Evolutionary conservation across 129 eudicot genomes (phyloP).

Genomic region (Helichrysum umbraculigerum): DNA sequence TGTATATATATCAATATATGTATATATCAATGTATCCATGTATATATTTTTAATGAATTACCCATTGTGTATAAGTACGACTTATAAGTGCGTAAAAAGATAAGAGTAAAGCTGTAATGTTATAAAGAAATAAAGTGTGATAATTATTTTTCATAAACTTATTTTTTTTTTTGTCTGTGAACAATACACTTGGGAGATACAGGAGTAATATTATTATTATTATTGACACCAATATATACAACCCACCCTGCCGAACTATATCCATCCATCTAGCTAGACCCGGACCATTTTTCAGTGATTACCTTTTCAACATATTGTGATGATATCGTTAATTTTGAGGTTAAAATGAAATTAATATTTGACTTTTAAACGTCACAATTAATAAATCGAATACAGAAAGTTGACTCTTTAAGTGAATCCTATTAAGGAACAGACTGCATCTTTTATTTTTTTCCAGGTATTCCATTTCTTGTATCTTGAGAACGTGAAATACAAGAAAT

Average conservation of each 20-base stretch:
- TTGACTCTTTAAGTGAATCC: constrained; percentile 30
- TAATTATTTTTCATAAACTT: too few relatives aligned
- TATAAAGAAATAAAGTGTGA: too few relatives aligned
- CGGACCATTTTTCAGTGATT: background rate
- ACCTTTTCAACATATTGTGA: background rate
- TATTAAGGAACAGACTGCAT: constrained; percentile 15
- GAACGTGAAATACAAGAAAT: constrained; percentile 26
- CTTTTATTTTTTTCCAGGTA: background rate
- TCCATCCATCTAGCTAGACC: background rate
- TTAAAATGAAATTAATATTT: background rate
- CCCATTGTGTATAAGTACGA: too few relatives aligned
- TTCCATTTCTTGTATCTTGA: constrained; percentile 8
- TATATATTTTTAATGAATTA: too few relatives aligned
- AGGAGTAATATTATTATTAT: too few relatives aligned
- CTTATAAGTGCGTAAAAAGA: too few relatives aligned
- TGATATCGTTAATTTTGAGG: constrained; percentile 17
- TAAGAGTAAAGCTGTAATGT: too few relatives aligned
- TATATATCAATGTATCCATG: too few relatives aligned
- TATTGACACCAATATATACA: too few relatives aligned
- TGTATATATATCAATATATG: too few relatives aligned
- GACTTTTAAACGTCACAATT: background rate
- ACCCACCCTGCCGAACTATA: background rate
- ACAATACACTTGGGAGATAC: too few relatives aligned
- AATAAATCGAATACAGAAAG: constrained; percentile 10
- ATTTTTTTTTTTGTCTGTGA: too few relatives aligned